Evolutionary conservation across 257 asterid species (phyloP).

Genomic region (Capsicum baccatum): DNA sequence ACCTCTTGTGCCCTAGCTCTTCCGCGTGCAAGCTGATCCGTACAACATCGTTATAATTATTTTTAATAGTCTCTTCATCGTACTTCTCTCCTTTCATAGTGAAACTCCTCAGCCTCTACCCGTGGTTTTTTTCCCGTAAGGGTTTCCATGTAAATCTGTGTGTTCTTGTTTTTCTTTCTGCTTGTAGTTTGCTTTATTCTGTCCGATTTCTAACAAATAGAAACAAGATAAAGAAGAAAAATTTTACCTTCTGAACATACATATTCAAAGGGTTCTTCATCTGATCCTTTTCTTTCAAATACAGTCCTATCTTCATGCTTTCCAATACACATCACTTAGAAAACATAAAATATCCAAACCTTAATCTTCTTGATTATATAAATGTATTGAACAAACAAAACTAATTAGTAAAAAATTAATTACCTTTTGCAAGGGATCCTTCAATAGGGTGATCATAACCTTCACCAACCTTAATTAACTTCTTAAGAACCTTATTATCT

Average conservation of each 20-base stretch:
- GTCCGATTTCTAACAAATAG: too few species aligned
- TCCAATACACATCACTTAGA: constrained; percentile 48
- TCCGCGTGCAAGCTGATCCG: background rate
- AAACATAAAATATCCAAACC: background rate
- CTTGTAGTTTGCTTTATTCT: too few species aligned
- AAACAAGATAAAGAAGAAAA: background rate
- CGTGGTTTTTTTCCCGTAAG: too few species aligned
- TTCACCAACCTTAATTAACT: constrained; percentile 50
- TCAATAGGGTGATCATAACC: constrained; percentile 63
- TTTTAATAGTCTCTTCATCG: too few species aligned
- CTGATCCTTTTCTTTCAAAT: constrained; percentile 55
- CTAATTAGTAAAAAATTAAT: background rate
- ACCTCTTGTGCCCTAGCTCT: too few species aligned
- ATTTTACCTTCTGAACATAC: constrained; percentile 55
- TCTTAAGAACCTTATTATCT: constrained; percentile 56
- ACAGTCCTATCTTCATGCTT: constrained; percentile 56
- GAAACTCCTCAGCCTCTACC: too few species aligned
- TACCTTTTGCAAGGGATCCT: constrained; percentile 63
- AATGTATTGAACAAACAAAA: background rate
- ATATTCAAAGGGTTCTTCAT: constrained; percentile 53
- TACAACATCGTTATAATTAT: background rate
- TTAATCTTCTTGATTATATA: background rate
- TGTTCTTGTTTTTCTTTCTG: too few species aligned
- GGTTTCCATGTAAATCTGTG: too few species aligned
- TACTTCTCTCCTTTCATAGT: too few species aligned